These are phyloP conservation scores for Termitomyces sp. DNA, from an alignment of 768 basidiomycete species.

Conservation along the genomic window DNA sequence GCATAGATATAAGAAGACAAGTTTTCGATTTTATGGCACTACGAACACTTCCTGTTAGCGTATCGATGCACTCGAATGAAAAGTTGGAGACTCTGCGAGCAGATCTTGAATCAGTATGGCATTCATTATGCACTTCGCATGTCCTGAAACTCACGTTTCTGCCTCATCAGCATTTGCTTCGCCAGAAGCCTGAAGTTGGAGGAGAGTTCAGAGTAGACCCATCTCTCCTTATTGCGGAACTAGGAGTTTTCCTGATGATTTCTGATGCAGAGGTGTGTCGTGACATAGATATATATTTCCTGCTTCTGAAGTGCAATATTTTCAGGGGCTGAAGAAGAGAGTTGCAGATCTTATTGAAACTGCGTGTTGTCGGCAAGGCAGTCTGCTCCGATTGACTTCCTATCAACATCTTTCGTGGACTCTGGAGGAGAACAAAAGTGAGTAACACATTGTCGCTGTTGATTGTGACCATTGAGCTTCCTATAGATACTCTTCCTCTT, in stretches of 20 bases:
- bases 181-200: conserved; percentile 1
- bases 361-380: conserved; percentile 23
- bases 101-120: conserved; percentile 18
- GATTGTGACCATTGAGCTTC: background rate
- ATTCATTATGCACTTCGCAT: background rate
- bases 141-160: background rate
- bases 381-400: conserved; percentile 37
- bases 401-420: conserved; percentile 60
- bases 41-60: conserved; percentile 21
- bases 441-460: conserved; percentile 8
- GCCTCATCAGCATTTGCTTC: conserved; percentile 3
- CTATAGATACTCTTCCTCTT: conserved; percentile 25
- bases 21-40: conserved; percentile 35
- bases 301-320: background rate
- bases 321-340: background rate
- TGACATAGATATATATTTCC: background rate
- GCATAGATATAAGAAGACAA: conserved; percentile 32
- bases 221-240: conserved; percentile 25
- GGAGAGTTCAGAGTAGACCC: conserved; percentile 12
- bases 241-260: conserved; percentile 24
- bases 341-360: conserved; percentile 31
- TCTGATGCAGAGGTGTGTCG: background rate
- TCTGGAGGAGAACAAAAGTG: conserved; percentile 34
- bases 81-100: conserved; percentile 10
- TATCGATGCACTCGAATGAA: conserved; percentile 14